Base-by-base conservation (phyloP, 2,329 filamentous ascomycete species). In the Clarireedia hainanense region DNA sequence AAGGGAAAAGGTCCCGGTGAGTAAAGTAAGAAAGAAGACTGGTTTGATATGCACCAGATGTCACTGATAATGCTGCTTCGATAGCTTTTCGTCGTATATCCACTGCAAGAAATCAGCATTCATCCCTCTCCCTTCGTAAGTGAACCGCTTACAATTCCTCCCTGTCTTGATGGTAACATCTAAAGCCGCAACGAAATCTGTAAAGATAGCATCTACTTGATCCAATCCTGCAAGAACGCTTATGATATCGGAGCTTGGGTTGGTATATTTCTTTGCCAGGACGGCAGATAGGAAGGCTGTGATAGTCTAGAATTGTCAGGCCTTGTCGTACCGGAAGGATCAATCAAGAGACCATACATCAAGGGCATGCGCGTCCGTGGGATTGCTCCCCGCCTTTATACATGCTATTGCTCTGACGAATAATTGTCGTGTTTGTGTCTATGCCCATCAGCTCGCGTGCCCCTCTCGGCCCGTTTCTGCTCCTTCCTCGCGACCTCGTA, bases 161-260 rank as follows among this genome's bases (percentile, higher is more conserved):
- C 89, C 88, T 68, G 83, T 88, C 57, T 88, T 86, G 63, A 97
- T 91, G 52, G 89, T 85, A n/a, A 75, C 75, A 65, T 99, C 94
- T 54, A 97, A 74, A 5, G 85, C 83, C 20, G 84, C 81, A 46
- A 96, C 91, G 67, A 97, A 94, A 56, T 96, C 89, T 45, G 89
- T 86, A 70, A 97, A 92, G 47, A 95, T 80, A 6, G 80, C 77
- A 70, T 99, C 94, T 49, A 96, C 88, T 64, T 90, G 80, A 73
- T 96, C 87, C 52, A 99, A 80, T 5, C 94, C 94, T 4, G 91
- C 89, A 49, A 99, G 79, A 36, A 97, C 80, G 56, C 86, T 84
- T 67, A 99, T 96, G 64, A 96, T 88, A 72, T 97, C 94, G 50
- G 94, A 94, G 71, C 91, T 96, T 5, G 91, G 89, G 66, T 96